Conservation (phyloP, 2,329 filamentous ascomycete genomes). For the Alternaria sp. region DNA sequence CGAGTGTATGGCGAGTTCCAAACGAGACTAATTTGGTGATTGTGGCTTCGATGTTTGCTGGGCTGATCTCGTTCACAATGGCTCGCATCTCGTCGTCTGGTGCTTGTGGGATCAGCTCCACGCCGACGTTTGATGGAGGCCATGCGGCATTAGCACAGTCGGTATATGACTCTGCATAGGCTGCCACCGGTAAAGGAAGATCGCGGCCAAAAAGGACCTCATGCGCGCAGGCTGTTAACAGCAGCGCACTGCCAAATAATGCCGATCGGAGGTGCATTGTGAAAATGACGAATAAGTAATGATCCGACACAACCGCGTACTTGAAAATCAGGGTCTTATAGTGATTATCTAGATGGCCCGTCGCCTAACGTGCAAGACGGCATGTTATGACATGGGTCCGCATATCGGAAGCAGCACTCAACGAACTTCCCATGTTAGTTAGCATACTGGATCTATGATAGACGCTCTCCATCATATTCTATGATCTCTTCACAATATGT, state of each 20-base stretch:
- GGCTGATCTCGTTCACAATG: constrained; percentile 53
- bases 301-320: not conserved
- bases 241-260: constrained; percentile 24
- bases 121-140: constrained; percentile 53
- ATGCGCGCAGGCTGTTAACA: constrained; percentile 35
- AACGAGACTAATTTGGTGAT: constrained; percentile 65
- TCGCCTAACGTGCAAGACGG: constrained; percentile 5
- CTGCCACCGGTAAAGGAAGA: constrained; percentile 41
- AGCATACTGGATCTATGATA: constrained; percentile 24
- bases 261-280: constrained; percentile 33
- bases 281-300: not conserved
- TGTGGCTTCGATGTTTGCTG: constrained; percentile 59
- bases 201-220: constrained; percentile 39
- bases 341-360: not conserved
- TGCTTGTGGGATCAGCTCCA: constrained; percentile 52
- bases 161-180: constrained; percentile 46
- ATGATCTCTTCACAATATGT: constrained; percentile 17
- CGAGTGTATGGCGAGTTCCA: constrained; percentile 66
- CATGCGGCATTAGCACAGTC: constrained; percentile 51
- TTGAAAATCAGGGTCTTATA: constrained; percentile 22
- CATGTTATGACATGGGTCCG: constrained; percentile 14
- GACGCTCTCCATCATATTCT: constrained; percentile 19
- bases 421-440: constrained; percentile 42
- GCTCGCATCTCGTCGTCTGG: constrained; percentile 53
- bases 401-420: constrained; percentile 16